Percentiles rank a stretch among this genome's conserved stretches.
phyloP scores from a whole-genome alignment of 2,329 filamentous ascomycete species.

The Talaromyces piceae region DNA sequence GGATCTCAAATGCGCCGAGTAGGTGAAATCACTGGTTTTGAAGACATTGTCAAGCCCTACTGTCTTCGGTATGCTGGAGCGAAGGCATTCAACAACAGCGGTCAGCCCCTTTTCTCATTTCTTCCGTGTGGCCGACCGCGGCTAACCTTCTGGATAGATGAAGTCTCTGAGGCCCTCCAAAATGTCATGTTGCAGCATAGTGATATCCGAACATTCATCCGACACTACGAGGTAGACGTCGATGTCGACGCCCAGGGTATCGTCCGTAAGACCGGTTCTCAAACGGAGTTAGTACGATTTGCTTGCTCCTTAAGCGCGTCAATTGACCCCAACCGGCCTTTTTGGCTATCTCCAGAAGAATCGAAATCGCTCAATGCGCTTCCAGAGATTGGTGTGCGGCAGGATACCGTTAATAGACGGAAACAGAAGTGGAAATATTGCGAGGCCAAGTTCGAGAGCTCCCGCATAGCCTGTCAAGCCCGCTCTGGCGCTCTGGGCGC shows the following conservation, averaged over 20 bases:
- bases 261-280: constrained; percentile 16
- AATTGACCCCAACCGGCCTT: constrained; percentile 17
- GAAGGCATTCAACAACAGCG: constrained; percentile 33
- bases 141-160: no score
- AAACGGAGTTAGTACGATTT: constrained; percentile 17
- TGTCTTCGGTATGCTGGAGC: constrained; percentile 26
- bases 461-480: no score
- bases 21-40: constrained; percentile 27
- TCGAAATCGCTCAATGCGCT: constrained; percentile 16
- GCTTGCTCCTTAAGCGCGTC: constrained; percentile 17
- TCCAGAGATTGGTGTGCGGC: constrained; percentile 12
- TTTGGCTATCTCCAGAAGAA: constrained; percentile 17
- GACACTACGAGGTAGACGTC: constrained; percentile 15
- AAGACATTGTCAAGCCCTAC: constrained; percentile 26
- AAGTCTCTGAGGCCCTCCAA: constrained; percentile 22
- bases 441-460: no score
- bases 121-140: neutral
- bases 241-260: constrained; percentile 15
- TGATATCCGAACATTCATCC: constrained; percentile 14
- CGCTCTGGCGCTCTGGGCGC: no score
- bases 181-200: constrained; percentile 25
- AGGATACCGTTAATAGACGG: no score
- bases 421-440: no score
- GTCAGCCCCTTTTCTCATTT: constrained; percentile 18
- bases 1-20: constrained; percentile 21